Conservation (phyloP, 2,329 filamentous ascomycete genomes). For the Botrytis byssoidea region DNA sequence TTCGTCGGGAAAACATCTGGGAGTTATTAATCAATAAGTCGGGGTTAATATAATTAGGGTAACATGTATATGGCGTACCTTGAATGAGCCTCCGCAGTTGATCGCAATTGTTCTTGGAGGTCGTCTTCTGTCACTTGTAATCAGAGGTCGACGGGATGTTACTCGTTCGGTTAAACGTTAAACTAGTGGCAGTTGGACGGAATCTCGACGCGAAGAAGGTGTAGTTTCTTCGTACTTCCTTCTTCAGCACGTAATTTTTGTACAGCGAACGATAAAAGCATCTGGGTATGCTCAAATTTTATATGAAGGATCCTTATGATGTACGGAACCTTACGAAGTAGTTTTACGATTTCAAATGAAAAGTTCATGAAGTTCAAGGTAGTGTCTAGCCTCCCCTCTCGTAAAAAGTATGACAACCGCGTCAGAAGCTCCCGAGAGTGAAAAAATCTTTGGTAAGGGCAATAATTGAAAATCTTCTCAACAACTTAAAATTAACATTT, state of each 20-base stretch:
- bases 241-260: slow-evolving; percentile 15
- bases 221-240: slow-evolving; percentile 20
- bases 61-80: slow-evolving; percentile 1
- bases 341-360: slow-evolving; percentile 58
- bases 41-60: not conserved
- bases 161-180: slow-evolving; percentile 29
- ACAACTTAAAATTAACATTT: slow-evolving; percentile 24
- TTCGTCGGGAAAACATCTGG: slow-evolving; percentile 62
- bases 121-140: slow-evolving; percentile 5
- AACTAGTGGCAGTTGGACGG: slow-evolving; percentile 25
- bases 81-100: slow-evolving; percentile 16
- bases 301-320: slow-evolving; percentile 47
- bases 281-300: slow-evolving; percentile 57
- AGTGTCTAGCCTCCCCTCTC: slow-evolving; percentile 36
- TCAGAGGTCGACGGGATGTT: slow-evolving; percentile 19
- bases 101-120: not conserved
- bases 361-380: slow-evolving; percentile 55
- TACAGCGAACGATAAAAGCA: slow-evolving; percentile 42
- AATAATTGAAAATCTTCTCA: not conserved
- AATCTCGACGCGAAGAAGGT: slow-evolving; percentile 19
- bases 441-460: slow-evolving; percentile 35
- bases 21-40: slow-evolving; percentile 12
- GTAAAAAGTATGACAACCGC: slow-evolving; percentile 40
- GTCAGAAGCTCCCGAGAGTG: slow-evolving; percentile 38
- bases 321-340: slow-evolving; percentile 51